Percentiles rank a stretch among this genome's conserved stretches.
phyloP scores from a whole-genome alignment of 495 filamentous ascomycete species.

The Xylaria cubensis region DNA sequence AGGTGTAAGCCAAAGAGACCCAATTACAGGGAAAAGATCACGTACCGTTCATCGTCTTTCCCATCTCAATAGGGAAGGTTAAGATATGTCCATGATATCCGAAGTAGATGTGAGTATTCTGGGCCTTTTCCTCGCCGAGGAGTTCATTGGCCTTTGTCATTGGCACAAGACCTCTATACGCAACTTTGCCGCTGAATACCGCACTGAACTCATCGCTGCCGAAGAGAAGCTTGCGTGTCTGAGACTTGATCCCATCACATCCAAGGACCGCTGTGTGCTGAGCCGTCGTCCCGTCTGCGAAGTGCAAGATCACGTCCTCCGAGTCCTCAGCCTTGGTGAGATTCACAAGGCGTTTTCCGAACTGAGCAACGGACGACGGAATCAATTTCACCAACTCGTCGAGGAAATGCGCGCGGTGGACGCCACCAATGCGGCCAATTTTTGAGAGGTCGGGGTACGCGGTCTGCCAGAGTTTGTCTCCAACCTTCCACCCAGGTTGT shows the following conservation, averaged over 20 bases:
- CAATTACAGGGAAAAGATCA: not conserved
- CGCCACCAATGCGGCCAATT: slow-evolving; percentile 42
- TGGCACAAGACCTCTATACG: slow-evolving; percentile 61
- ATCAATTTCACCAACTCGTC: slow-evolving; percentile 64
- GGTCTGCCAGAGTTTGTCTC: slow-evolving; percentile 39
- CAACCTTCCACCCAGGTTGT: slow-evolving; percentile 33
- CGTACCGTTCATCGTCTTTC: slow-evolving; percentile 66
- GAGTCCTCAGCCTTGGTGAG: slow-evolving; percentile 37
- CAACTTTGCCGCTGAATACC: slow-evolving; percentile 58
- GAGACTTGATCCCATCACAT: slow-evolving; percentile 66
- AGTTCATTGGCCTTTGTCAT: slow-evolving; percentile 57
- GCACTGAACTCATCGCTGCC: slow-evolving; percentile 49
- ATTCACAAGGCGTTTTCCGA: slow-evolving; percentile 51
- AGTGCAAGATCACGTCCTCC: slow-evolving; percentile 52
- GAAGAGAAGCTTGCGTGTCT: slow-evolving; percentile 54
- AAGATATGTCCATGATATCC: slow-evolving; percentile 65
- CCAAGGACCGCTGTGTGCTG: slow-evolving; percentile 63
- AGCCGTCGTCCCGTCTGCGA: slow-evolving; percentile 61
- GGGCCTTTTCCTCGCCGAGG: slow-evolving; percentile 65
- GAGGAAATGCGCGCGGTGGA: slow-evolving; percentile 65
- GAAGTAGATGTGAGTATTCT: slow-evolving; percentile 60
- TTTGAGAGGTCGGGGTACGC: slow-evolving; percentile 26
- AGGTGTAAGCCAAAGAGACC: not conserved
- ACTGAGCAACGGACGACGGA: slow-evolving; percentile 52
- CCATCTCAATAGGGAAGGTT: slow-evolving; percentile 71